phyloP scores from a whole-genome alignment of 2,329 filamentous ascomycete species.

The Cercospora citrullina region DNA sequence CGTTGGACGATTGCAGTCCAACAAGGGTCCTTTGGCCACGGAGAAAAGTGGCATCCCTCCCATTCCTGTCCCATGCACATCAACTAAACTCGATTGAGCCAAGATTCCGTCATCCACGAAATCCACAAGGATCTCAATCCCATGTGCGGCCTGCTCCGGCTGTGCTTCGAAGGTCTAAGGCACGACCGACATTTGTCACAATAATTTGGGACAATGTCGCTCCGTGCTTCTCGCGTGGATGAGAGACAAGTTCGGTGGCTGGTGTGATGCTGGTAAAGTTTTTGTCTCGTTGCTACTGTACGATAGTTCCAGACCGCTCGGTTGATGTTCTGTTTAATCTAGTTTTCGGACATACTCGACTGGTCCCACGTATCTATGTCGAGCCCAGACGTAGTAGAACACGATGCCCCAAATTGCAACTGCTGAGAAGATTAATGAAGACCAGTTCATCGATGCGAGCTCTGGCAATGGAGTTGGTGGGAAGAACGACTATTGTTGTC shows the following conservation, averaged over 20 bases:
- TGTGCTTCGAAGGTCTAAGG: neutral
- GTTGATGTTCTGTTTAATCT: conserved; percentile 10
- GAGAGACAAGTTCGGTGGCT: neutral
- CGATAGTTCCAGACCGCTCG: neutral
- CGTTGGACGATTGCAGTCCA: neutral
- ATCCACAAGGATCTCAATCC: neutral
- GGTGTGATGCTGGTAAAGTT: neutral
- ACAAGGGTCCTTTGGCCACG: neutral
- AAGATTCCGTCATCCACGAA: conserved; percentile 1
- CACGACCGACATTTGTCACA: neutral
- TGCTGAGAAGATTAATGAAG: conserved; percentile 27
- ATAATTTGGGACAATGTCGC: neutral
- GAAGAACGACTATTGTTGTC: conserved; percentile 21
- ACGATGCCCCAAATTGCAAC: conserved; percentile 22
- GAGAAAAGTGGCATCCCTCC: neutral
- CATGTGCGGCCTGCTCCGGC: neutral
- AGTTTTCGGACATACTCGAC: conserved; percentile 27
- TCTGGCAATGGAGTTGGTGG: conserved; percentile 23
- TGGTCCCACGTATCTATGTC: conserved; percentile 25
- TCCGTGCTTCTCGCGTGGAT: neutral
- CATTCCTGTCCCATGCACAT: conserved; percentile 1
- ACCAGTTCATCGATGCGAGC: conserved; percentile 29
- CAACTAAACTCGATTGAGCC: conserved; percentile 3
- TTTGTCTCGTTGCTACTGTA: neutral
- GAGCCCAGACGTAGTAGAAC: conserved; percentile 25